These are phyloP conservation scores for Gentiana straminea DNA, from an alignment of 257 asterid genomes.

Conservation along the genomic window DNA sequence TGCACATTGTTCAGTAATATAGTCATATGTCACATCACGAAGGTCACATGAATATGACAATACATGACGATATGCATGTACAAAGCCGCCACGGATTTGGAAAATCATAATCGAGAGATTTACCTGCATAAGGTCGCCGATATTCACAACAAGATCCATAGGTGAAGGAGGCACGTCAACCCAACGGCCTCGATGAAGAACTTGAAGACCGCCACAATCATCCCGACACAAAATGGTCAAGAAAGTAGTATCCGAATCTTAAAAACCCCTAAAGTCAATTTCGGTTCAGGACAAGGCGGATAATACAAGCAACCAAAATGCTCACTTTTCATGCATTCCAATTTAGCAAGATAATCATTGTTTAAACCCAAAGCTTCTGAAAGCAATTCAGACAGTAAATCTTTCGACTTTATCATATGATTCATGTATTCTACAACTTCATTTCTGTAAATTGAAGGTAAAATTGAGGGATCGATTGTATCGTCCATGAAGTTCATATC, in stretches of 20 bases:
- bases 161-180: slow-evolving; percentile 58
- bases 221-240: slow-evolving; percentile 55
- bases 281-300: slow-evolving; percentile 70
- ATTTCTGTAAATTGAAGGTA: slow-evolving; percentile 47
- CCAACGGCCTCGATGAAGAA: slow-evolving; percentile 40
- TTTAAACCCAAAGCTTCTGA: slow-evolving; percentile 57
- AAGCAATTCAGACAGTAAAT: slow-evolving; percentile 32
- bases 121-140: slow-evolving; percentile 75
- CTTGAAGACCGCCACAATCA: slow-evolving; percentile 59
- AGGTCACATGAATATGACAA: too few species aligned
- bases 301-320: slow-evolving; percentile 46
- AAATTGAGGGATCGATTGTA: slow-evolving; percentile 18
- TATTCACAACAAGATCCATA: slow-evolving; percentile 53
- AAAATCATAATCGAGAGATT: too few species aligned
- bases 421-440: slow-evolving; percentile 49
- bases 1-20: too few species aligned
- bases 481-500: slow-evolving; percentile 42
- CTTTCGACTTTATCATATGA: slow-evolving; percentile 30
- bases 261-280: slow-evolving; percentile 34
- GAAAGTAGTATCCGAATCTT: slow-evolving; percentile 47
- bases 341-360: slow-evolving; percentile 23
- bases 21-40: too few species aligned
- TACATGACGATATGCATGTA: too few species aligned
- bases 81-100: too few species aligned
- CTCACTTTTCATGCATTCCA: slow-evolving; percentile 41